A percentile compares a stretch with the other conserved stretches of the same genome.
These are phyloP conservation scores for Aspergillus ustus DNA, from an alignment of 2,329 filamentous ascomycete genomes.

Conservation along the genomic window DNA sequence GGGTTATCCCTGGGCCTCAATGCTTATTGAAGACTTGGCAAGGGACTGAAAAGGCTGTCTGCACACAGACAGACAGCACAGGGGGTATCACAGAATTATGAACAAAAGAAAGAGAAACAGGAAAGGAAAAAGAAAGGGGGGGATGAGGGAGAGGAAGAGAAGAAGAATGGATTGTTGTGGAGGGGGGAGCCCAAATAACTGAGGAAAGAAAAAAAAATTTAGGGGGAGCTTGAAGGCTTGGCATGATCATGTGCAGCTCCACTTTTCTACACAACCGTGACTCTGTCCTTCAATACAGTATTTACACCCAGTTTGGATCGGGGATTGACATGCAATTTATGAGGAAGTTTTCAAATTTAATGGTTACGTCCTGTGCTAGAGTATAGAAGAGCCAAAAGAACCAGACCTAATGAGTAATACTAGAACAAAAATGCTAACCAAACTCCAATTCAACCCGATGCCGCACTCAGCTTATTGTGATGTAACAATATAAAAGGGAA, in stretches of 20 bases:
- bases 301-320: too few relatives aligned
- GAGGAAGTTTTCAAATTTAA: too few relatives aligned
- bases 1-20: conserved; percentile 25
- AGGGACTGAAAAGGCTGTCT: conserved; percentile 35
- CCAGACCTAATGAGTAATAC: background rate
- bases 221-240: conserved; percentile 18
- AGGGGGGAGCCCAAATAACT: conserved; percentile 13
- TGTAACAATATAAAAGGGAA: conserved; percentile 2
- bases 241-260: conserved; percentile 13
- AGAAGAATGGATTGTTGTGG: conserved; percentile 21
- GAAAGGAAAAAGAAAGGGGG: conserved; percentile 26
- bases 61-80: conserved; percentile 37
- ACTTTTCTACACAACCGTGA: background rate
- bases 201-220: conserved; percentile 21
- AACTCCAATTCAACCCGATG: conserved; percentile 2
- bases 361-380: background rate
- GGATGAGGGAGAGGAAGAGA: conserved; percentile 25
- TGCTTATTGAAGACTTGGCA: conserved; percentile 20
- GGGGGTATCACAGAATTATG: conserved; percentile 39
- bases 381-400: background rate
- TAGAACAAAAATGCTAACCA: background rate
- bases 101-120: conserved; percentile 30
- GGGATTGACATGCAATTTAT: too few relatives aligned
- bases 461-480: background rate
- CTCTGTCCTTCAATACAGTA: background rate